Conservation (phyloP, 139 green algal species). For the Closterium sp. region DNA sequence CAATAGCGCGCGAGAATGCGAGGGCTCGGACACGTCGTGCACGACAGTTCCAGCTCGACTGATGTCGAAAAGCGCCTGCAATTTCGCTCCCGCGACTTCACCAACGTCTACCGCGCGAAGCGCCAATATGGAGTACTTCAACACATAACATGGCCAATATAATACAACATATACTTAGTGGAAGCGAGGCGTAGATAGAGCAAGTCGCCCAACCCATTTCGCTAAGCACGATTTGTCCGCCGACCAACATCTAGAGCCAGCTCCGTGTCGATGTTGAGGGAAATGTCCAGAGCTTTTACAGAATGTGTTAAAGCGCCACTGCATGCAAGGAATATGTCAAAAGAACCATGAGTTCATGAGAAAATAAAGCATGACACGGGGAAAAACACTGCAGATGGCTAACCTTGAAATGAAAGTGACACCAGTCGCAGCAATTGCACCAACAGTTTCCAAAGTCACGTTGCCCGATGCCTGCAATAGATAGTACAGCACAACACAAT, state of each 20-base stretch:
- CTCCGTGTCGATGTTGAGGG: constrained; percentile 65
- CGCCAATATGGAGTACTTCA: background rate
- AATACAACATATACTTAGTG: too few species aligned
- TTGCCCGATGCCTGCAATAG: constrained; percentile 73
- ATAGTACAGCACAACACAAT: background rate
- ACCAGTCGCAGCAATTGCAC: constrained; percentile 79
- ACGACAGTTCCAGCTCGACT: background rate
- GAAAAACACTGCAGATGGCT: background rate
- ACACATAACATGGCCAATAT: too few species aligned
- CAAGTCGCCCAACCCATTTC: background rate
- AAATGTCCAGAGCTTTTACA: constrained; percentile 92
- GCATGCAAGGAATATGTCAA: background rate
- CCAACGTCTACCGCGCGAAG: background rate
- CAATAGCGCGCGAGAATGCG: too few species aligned
- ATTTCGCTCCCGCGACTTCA: background rate
- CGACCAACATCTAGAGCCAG: constrained; percentile 32
- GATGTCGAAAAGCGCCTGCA: background rate
- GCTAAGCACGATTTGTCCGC: constrained; percentile 33
- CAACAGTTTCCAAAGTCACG: constrained; percentile 82
- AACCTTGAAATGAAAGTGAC: constrained; percentile 85
- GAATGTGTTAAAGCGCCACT: constrained; percentile 89
- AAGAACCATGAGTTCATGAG: background rate
- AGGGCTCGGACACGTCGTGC: background rate
- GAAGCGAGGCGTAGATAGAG: too few species aligned
- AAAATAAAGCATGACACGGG: background rate